Base-by-base conservation (phyloP, 2,329 filamentous ascomycete species). In the Microdochium nivale region DNA sequence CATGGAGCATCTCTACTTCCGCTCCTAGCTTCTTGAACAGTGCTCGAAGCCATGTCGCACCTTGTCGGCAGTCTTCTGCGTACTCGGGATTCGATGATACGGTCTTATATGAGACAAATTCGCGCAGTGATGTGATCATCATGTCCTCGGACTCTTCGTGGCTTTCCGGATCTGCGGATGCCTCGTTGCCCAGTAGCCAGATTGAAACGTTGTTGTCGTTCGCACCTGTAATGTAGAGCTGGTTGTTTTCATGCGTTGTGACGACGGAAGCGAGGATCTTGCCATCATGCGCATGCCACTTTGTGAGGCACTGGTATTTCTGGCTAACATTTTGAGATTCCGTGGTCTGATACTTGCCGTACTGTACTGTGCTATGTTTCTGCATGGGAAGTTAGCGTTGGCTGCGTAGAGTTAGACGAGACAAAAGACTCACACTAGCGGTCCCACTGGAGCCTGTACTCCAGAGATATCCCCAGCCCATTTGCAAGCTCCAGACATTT, bases 1-100 rank as follows among this genome's bases (percentile, higher is more conserved):
- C 89, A 54, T 87, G 88, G n/a, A 99, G 77, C 77, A 97, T 87
- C 61, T 95, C 88, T 0, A 94, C 91, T 53, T 88, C 81, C 0
- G 90, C 94, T 13, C 94, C 94, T 52, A 97, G 84, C 50, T 90
- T 87, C 70, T 92, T 95, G 74, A 96, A 96, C 19, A 97, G 78
- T 1, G 87, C 86, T 49, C 90, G 89, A 1, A 99, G 77, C 61
- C 91, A 97, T 0, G 90, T 94, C 13, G 94, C 94, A 10, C 92
- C 92, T 63, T 91, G 83, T 54, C 92, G 87, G 65, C 95, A 99
- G 66, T 97, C 94, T 56, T 91, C 90, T 11, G 89, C 84, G 63
- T 90, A 95, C 59, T 90, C 88, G 1, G 87, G 82, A 35, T 90
- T 81, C 0, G 90, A 91, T 0, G 94, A 96, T 24, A 99, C 83